Base-by-base conservation (phyloP, 805 yeast genomes). In the Sugiyamaella smithiae region DNA sequence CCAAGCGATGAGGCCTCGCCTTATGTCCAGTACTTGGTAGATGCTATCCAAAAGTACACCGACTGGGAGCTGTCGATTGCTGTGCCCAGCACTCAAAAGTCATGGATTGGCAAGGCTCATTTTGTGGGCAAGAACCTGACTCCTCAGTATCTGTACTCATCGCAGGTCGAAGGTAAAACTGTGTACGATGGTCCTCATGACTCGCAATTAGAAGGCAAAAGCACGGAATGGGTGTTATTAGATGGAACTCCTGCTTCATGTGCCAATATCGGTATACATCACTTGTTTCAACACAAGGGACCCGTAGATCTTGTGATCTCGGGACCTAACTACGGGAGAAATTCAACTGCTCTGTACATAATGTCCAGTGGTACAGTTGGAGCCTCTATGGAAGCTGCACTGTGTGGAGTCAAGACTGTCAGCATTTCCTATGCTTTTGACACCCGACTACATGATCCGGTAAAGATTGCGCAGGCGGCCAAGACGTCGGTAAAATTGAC, bases 41-140 rank as follows among this genome's bases (percentile, higher is more conserved):
- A 84, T 53, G 85, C 87, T 42, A 73, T 90, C 40, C 63, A 64
- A 40, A 63, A 72, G 36, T 58, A 71, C 46, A 87, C 97, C 4
- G 81, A 87, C 62, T 91, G 98, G 98, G 79, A 85, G 23, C 67
- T 90, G 26, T 81, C 89, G 20, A 81, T 90, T 17, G 89, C 84
- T 23, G 84, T 93, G 2, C 99, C 99, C 9, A 69, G 73, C 52
- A 77, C 81, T 46, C 95, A 88, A 57, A 73, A 93, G 58, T 90
- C 97, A 11, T 93, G 99, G 99, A 91, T 89, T 49, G 97, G 97
- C 31, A 93, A 93, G 66, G 98, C 99, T 4, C 97, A 90, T 70
- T 81, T 93, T 43, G 49, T 72, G 55, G 67, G 82, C 74, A 50
- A 80, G 75, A 62, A 70, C 72, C 16, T 88, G 64, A 64, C 73